Base-by-base conservation (phyloP, 305 asterid genomes). In the Solanum aculeatissimum region DNA sequence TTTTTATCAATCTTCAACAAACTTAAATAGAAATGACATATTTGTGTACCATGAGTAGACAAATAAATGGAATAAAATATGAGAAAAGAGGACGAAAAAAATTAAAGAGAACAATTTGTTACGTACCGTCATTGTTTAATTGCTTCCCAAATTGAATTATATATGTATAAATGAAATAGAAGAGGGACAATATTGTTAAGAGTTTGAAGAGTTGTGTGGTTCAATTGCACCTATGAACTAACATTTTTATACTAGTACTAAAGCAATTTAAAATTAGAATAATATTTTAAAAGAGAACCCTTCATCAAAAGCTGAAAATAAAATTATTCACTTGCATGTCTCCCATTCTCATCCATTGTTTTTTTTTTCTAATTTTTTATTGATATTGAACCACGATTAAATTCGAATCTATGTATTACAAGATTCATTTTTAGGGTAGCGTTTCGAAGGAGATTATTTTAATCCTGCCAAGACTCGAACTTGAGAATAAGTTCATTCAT, bases 211-310 rank as follows among this genome's bases (percentile, higher is more conserved):
- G 27, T 77, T 77, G 82, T 77, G 82, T 49, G 63, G 29, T 35
- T 77, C 63, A 77, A 13, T 77, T 77, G 18, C 1, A 77, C 65
- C 10, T 51, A 77, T 51, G 82, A 77, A 16, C 47, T 5, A 27
- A 77, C 82, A 77, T 29, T 77, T 77, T 27, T 77, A 77, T 77
- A 77, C 19, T 77, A 77, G 82, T 51, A 16, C 11, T 18, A 51
- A 77, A 77, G 82, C 82, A 77, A 77, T 77, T 77, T 4, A 75
- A 75, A 51, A 29, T 29, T 27, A 27, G 9, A 77, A 75, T 77
- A 27, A 77, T 27, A 51, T 77, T 18, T 77, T 49, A 27, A 77
- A 77, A 27, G 82, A 51, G 82, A 77, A 32, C 82, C 82, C 29
- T 77, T 29, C 45, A 77, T 77, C 29, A 77, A 77, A 51, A 77